Evolutionary conservation across 139 green algal species (phyloP), one percentile per base, ranked within the genome.

Genomic region (Mychonastes homosphaera): DNA sequence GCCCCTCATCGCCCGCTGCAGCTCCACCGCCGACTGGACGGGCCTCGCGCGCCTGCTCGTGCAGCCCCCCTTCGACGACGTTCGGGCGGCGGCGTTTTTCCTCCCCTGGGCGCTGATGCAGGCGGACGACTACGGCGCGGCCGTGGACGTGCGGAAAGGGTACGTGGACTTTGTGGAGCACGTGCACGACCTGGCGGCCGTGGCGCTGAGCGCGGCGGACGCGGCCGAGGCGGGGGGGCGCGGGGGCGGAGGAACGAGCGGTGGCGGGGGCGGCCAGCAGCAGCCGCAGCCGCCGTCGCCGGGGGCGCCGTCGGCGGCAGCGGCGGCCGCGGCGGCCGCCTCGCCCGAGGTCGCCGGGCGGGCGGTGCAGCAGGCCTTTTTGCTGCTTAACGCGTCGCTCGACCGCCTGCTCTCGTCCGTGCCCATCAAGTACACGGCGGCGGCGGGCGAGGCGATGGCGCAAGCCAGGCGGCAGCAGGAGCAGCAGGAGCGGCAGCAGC

Each of bases 131-230:
- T 41, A 49, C 21, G 32, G 35, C 18, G 35, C 58, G n/a, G 58
- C 58, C n/a, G 58, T 48, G 3, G 47, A 35, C 7, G 58, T 39
- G 1, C 58, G 58, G 23, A 56, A 66, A 48, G 58, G 45, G 58
- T 58, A 47, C 15, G 58, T 56, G 15, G 58, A 56, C 9, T 56
- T 58, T 28, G 47, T 56, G 3, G 58, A 56, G 27, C 58, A 66
- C 29, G 58, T 66, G 48, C 47, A 58, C 15, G 45, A 51, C 24
- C 48, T 66, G 35, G 45, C 48, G 7, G 27, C 29, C 5, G 45
- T 56, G 9, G 43, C 55, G 18, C 28, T 62, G 9, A 62, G 52
- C 33, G 55, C 55, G 40, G 55, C 55, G 16, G 55, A 62, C 35
- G n/a, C n/a, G n/a, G n/a, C n/a, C n/a, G n/a, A n/a, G 47, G 0